Percentiles rank a stretch among this genome's conserved stretches.
Evolutionary conservation across 441 rosid genomes (phyloP).

Genomic region (Pelargonium myrrhifolium): DNA sequence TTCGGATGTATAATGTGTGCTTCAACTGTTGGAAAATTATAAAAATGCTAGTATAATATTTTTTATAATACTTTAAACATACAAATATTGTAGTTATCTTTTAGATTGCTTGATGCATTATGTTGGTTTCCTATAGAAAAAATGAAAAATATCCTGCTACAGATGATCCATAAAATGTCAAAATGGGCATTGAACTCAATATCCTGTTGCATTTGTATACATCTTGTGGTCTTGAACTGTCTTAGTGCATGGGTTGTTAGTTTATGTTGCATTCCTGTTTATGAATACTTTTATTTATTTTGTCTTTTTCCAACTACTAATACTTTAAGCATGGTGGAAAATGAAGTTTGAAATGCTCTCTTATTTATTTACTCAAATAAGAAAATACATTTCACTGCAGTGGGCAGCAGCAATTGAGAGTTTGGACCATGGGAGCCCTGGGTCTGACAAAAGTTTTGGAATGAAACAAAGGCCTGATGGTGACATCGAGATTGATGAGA

Average conservation of each 20-base stretch:
- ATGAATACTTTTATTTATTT: neutral
- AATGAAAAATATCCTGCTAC: neutral
- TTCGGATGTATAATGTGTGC: neutral
- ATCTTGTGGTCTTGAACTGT: neutral
- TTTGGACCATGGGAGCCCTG: conserved; percentile 58
- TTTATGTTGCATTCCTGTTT: neutral
- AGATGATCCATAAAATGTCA: neutral
- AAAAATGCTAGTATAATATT: no score
- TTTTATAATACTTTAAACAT: neutral
- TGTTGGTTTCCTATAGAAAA: neutral
- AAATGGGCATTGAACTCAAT: neutral
- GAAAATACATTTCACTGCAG: conserved; percentile 31
- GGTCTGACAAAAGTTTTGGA: conserved; percentile 87
- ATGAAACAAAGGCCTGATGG: conserved; percentile 97
- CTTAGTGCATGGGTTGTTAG: neutral
- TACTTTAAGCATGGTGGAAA: neutral
- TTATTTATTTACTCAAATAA: neutral
- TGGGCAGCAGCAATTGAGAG: conserved; percentile 91
- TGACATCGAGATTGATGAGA: conserved; percentile 90
- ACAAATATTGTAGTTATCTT: neutral
- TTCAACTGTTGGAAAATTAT: neutral
- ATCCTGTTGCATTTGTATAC: neutral
- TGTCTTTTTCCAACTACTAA: neutral
- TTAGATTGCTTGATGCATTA: neutral
- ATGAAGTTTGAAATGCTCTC: neutral